Conservation (phyloP, 257 asterid genomes). For the Capsicum baccatum region DNA sequence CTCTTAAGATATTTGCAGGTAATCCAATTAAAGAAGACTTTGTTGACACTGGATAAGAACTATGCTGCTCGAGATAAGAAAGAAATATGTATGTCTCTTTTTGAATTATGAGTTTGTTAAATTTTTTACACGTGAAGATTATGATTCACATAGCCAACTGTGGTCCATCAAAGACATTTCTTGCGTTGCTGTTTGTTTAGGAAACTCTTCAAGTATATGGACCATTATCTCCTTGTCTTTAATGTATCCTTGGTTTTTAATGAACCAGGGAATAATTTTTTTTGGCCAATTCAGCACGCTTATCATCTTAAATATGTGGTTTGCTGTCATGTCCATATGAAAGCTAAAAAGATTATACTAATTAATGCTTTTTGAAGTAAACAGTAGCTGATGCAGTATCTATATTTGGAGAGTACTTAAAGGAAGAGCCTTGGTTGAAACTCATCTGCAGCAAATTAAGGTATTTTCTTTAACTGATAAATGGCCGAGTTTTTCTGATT, state of each 20-base stretch:
- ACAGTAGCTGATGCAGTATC: slow-evolving; percentile 76
- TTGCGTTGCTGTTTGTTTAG: neutral
- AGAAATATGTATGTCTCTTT: slow-evolving; percentile 64
- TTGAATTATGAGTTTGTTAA: neutral
- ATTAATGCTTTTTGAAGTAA: slow-evolving; percentile 38
- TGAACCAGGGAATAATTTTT: neutral
- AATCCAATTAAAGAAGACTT: slow-evolving; percentile 63
- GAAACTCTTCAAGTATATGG: neutral
- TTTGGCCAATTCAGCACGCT: neutral
- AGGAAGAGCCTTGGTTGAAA: slow-evolving; percentile 87
- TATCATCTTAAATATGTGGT: neutral
- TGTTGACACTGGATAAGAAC: slow-evolving; percentile 77
- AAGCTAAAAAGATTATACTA: slow-evolving; percentile 26
- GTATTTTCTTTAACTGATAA: slow-evolving; percentile 46
- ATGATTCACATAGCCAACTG: neutral
- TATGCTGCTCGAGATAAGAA: slow-evolving; percentile 79
- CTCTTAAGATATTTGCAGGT: slow-evolving; percentile 55
- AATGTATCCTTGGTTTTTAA: neutral
- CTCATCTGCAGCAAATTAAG: slow-evolving; percentile 70
- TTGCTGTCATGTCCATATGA: neutral
- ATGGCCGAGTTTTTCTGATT: neutral
- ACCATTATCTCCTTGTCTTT: neutral
- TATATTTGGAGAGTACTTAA: slow-evolving; percentile 85
- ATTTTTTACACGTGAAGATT: neutral
- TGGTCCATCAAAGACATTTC: neutral